Evolutionary conservation across 805 yeast genomes (phyloP).

Genomic region (Ogataea thermomethanolica): DNA sequence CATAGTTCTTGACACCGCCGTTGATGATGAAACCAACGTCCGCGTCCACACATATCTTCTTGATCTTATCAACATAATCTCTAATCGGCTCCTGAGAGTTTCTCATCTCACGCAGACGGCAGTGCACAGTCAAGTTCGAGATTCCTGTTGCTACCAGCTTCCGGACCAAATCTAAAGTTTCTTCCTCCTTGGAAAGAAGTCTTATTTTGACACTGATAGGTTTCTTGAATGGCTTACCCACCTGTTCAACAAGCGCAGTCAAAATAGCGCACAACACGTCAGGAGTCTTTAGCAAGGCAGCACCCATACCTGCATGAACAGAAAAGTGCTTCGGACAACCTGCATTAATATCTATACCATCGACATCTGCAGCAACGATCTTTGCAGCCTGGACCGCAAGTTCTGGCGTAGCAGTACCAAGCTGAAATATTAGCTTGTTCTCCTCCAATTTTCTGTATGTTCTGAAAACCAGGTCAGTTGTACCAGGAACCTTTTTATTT

Average conservation of each 20-base stretch:
- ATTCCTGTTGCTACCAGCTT: constrained; percentile 75
- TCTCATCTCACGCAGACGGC: constrained; percentile 86
- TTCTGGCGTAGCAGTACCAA: constrained; percentile 83
- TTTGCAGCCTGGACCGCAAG: constrained; percentile 87
- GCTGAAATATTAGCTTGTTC: constrained; percentile 76
- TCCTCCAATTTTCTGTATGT: constrained; percentile 62
- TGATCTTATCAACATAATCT: constrained; percentile 60
- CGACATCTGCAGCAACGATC: constrained; percentile 79
- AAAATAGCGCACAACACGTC: constrained; percentile 72
- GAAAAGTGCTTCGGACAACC: constrained; percentile 98
- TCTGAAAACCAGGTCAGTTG: constrained; percentile 58
- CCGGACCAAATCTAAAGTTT: constrained; percentile 57
- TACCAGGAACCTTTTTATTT: constrained; percentile 42
- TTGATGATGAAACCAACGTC: constrained; percentile 76
- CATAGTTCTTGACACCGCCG: constrained; percentile 62
- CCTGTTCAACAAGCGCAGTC: constrained; percentile 62
- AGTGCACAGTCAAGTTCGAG: constrained; percentile 81
- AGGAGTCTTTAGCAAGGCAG: constrained; percentile 82
- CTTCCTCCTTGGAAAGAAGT: constrained; percentile 58
- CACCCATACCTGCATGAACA: constrained; percentile 96
- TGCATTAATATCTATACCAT: constrained; percentile 89
- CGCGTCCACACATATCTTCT: constrained; percentile 54
- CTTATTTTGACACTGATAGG: constrained; percentile 92
- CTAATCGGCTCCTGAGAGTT: constrained; percentile 79
- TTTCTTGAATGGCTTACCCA: constrained; percentile 72